Percentiles rank a stretch among this genome's conserved stretches.
These are phyloP conservation scores for Aureoboletus auriporus DNA, from an alignment of 768 basidiomycete species.

Conservation along the genomic window DNA sequence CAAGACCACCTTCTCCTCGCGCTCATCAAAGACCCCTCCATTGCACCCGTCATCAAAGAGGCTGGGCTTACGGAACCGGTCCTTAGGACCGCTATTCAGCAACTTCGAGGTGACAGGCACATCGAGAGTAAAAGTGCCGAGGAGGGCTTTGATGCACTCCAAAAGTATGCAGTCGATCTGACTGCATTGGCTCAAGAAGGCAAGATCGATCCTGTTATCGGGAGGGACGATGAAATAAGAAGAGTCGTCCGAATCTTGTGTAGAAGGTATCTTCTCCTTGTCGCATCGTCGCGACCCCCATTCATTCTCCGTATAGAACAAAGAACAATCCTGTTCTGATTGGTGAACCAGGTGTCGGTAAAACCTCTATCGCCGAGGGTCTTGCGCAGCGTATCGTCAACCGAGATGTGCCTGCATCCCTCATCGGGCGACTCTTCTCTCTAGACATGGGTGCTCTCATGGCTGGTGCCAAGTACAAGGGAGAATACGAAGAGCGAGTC, in stretches of 20 bases:
- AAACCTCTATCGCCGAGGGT: constrained; percentile 93
- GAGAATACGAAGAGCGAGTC: constrained; percentile 95
- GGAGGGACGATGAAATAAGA: constrained; percentile 89
- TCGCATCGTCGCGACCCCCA: background rate
- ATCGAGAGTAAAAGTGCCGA: constrained; percentile 87
- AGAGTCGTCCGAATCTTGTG: constrained; percentile 81
- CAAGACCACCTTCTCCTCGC: constrained; percentile 90
- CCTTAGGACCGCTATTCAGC: constrained; percentile 72
- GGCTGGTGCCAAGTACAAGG: constrained; percentile 91
- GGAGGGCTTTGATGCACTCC: constrained; percentile 88
- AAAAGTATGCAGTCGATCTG: constrained; percentile 84
- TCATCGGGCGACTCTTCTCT: constrained; percentile 74
- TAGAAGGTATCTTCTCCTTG: constrained; percentile 46
- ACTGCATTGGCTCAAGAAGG: constrained; percentile 87
- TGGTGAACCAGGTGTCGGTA: constrained; percentile 93
- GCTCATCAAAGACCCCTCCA: constrained; percentile 67
- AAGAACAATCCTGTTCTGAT: constrained; percentile 98
- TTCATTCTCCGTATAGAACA: constrained; percentile 49
- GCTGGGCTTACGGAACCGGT: constrained; percentile 65
- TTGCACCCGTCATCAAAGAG: constrained; percentile 71
- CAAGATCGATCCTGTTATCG: constrained; percentile 94
- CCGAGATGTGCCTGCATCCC: constrained; percentile 77
- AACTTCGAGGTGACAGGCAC: constrained; percentile 77
- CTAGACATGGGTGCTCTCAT: constrained; percentile 95
- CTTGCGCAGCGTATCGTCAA: constrained; percentile 94